phyloP scores from a whole-genome alignment of 148 eudicot species.

The Fagopyrum esculentum region DNA sequence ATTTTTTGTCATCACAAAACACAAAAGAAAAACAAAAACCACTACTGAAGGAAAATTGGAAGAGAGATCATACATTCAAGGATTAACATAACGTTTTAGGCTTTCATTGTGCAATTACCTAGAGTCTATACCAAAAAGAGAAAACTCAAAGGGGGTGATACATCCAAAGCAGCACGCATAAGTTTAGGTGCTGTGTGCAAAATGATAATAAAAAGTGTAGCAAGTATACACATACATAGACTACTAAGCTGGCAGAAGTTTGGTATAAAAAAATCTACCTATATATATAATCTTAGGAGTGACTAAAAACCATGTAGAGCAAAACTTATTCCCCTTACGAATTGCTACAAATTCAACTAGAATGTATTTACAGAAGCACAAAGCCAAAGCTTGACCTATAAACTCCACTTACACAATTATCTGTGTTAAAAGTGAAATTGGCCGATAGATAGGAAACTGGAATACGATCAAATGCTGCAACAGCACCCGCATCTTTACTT shows the following conservation, averaged over 20 bases:
- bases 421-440: constrained; percentile 93
- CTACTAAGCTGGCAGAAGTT: neutral
- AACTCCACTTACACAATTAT: constrained; percentile 74
- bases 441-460: constrained; percentile 92
- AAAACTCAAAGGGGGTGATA: neutral
- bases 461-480: constrained; percentile 83
- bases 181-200: neutral
- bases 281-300: neutral
- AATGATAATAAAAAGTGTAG: neutral
- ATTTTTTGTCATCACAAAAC: neutral
- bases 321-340: neutral
- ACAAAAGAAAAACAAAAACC: neutral
- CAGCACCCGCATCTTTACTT: constrained; percentile 93
- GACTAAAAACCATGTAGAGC: neutral
- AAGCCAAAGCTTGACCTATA: neutral
- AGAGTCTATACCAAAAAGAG: neutral
- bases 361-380: neutral
- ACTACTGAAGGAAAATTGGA: neutral
- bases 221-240: neutral
- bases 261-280: neutral
- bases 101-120: neutral
- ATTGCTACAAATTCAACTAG: neutral
- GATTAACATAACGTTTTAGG: neutral
- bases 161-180: neutral
- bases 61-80: neutral